phyloP scores from a whole-genome alignment of 768 basidiomycete species.

The Melanogaster broomeanus region DNA sequence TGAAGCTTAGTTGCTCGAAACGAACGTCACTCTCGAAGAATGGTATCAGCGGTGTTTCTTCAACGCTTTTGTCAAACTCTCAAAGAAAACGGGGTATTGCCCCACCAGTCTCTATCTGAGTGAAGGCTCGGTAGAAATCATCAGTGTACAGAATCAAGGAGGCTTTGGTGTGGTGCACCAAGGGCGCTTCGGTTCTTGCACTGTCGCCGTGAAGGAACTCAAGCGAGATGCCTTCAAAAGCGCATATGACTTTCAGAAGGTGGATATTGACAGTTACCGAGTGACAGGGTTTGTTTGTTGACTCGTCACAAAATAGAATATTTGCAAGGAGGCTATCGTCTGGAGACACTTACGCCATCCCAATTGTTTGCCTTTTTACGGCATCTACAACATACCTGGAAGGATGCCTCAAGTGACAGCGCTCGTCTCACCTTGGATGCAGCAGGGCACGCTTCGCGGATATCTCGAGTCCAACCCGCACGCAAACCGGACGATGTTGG shows the following conservation, averaged over 20 bases:
- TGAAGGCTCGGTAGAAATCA: conserved; percentile 6
- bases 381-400: conserved; percentile 22
- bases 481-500: conserved; percentile 31
- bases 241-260: conserved; percentile 15
- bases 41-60: conserved; percentile 17
- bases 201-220: conserved; percentile 32
- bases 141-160: conserved; percentile 7
- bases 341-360: conserved; percentile 37
- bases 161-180: conserved; percentile 23
- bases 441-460: conserved; percentile 28
- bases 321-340: conserved; percentile 33
- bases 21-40: conserved; percentile 12
- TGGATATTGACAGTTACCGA: conserved; percentile 1
- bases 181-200: conserved; percentile 17
- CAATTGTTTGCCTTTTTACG: conserved; percentile 39
- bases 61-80: conserved; percentile 18
- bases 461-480: conserved; percentile 29
- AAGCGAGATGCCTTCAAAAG: background rate
- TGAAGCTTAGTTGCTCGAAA: conserved; percentile 21
- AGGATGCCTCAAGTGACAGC: conserved; percentile 16
- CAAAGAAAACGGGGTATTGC: conserved; percentile 19
- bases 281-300: background rate
- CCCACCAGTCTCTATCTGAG: conserved; percentile 17
- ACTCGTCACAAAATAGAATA: conserved; percentile 14
- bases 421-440: conserved; percentile 45